Evolutionary conservation across 768 basidiomycete genomes (phyloP), one percentile per base, ranked within the genome.

Genomic region (Nevesoporus exiguus): DNA sequence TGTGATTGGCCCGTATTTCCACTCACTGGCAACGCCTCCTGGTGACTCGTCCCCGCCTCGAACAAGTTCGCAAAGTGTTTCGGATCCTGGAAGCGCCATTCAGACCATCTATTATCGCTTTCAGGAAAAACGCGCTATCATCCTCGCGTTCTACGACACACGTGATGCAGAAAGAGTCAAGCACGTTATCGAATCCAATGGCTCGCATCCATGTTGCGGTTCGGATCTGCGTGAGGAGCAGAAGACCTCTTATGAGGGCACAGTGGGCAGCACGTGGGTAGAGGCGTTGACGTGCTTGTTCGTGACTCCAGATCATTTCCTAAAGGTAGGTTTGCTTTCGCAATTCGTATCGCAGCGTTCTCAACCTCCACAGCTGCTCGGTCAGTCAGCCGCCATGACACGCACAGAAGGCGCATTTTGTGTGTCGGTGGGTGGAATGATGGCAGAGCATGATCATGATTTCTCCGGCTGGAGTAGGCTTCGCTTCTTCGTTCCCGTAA

Each of bases 71-170:
- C 55, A 58, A 44, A 21, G 19, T 25, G 47, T 17, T 40, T 45
- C 54, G 14, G 63, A 67, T 17, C 11, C 61, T 7, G 51, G 58
- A 17, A 64, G 66, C 33, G 66, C 67, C 45, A 76, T 87, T 52
- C 82, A 84, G 63, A 82, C 82, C 9, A 76, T 86, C 47, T 80
- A 80, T 58, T 75, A 77, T 33, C 77, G 77, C 31, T 77, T 76
- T 56, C 79, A 79, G 47, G 71, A 74, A 46, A 73, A 74, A 10
- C 73, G 80, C 34, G 84, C 84, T 7, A 69, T 80, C 40, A 70
- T 86, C 42, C 73, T 86, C 55, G 79, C 83, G 7, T 86, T 87
- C 58, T 80, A 77, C 67, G 84, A 88, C 58, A 65, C 78, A 41
- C 77, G 84, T 47, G 72, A 83, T 46, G 79, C 84, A 3, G 72